Percentiles rank a stretch among this genome's conserved stretches.
Evolutionary conservation across 116 monocot genomes (phyloP).

Genomic region (Phalaenopsis hybrid): DNA sequence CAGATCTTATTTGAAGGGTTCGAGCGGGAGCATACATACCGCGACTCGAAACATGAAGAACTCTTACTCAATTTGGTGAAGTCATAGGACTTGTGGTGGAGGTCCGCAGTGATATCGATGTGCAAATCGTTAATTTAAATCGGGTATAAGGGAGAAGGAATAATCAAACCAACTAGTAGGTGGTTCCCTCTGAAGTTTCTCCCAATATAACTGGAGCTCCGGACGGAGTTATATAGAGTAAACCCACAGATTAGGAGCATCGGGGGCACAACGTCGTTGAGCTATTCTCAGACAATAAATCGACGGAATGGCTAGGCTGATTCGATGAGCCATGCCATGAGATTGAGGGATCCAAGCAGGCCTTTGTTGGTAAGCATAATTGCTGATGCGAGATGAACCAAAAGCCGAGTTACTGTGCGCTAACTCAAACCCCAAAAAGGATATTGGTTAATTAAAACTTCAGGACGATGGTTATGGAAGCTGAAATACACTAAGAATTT

Average conservation of each 20-base stretch:
- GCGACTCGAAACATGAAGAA: background rate
- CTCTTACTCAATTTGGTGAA: background rate
- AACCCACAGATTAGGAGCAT: background rate
- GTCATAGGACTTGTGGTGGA: background rate
- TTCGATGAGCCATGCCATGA: slow-evolving; percentile 7
- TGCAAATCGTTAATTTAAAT: background rate
- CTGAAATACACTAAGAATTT: background rate
- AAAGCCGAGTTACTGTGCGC: background rate
- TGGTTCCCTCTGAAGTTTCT: background rate
- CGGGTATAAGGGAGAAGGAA: background rate
- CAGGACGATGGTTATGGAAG: slow-evolving; percentile 14
- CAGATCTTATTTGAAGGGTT: no score
- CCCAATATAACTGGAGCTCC: background rate
- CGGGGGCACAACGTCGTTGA: background rate
- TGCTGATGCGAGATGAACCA: slow-evolving; percentile 10
- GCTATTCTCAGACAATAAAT: background rate
- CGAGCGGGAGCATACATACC: background rate
- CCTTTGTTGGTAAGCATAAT: slow-evolving; percentile 9
- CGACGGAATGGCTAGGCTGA: slow-evolving; percentile 3
- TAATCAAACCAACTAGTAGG: background rate
- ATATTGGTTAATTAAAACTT: background rate
- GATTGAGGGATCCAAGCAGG: slow-evolving; percentile 11
- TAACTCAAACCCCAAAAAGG: background rate
- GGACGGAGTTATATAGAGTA: background rate
- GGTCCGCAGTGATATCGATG: background rate